Conservation (phyloP, 2,329 filamentous ascomycete genomes). For the Pseudocercospora cruenta region DNA sequence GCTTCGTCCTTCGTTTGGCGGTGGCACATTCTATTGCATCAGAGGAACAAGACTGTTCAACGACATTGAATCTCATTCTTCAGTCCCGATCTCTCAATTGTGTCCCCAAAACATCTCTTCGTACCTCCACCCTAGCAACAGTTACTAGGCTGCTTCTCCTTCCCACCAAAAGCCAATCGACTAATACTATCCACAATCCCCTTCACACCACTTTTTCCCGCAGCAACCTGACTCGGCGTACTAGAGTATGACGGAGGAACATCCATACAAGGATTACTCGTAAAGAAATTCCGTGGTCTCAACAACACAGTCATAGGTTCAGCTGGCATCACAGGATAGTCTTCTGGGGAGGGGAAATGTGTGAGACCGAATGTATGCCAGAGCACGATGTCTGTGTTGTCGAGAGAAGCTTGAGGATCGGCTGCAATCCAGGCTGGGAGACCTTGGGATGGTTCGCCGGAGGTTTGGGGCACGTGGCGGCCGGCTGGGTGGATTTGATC, state of each 20-base stretch:
- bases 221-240: constrained; percentile 68
- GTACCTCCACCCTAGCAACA: neutral
- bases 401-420: constrained; percentile 68
- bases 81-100: no score
- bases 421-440: constrained; percentile 75
- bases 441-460: constrained; percentile 73
- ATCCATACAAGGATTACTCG: constrained; percentile 76
- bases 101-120: no score
- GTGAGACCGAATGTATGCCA: constrained; percentile 95
- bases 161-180: constrained; percentile 50
- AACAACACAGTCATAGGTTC: constrained; percentile 69
- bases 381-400: constrained; percentile 82
- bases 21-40: no score
- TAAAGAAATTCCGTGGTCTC: constrained; percentile 77
- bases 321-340: constrained; percentile 80
- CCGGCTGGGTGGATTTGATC: constrained; percentile 83
- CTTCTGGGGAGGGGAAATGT: constrained; percentile 86
- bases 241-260: constrained; percentile 75
- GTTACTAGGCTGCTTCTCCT: constrained; percentile 34
- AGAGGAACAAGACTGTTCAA: no score
- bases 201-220: constrained; percentile 38
- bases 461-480: constrained; percentile 85
- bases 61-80: no score
- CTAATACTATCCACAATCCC: constrained; percentile 58
- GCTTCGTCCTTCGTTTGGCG: no score